Base-by-base conservation (phyloP, 2,329 filamentous ascomycete species). In the Talaromyces sp. region DNA sequence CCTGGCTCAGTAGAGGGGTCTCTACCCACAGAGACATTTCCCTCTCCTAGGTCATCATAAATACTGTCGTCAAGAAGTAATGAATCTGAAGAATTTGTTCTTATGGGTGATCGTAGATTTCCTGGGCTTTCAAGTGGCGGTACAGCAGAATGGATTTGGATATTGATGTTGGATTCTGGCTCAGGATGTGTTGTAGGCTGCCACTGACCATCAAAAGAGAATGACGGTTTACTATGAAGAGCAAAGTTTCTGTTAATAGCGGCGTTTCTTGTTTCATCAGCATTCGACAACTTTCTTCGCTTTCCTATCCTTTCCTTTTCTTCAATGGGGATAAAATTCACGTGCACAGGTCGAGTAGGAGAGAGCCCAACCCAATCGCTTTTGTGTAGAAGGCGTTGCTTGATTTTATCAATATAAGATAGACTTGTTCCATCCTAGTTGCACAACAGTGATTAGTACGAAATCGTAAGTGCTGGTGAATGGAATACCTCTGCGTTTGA, bases 321-420 rank as follows among this genome's bases (percentile, higher is more conserved):
- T 52, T 72, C 66, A 8, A 61, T 61, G 3, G 68, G 61, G 8
- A 64, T 64, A 56, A 74, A 75, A 21, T 64, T 52, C 19, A 74
- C 67, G n/a, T 69, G 65, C 8, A 76, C 60, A 9, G 75, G 74
- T 43, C 71, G 72, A 11, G 71, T 62, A 5, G 65, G 65, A 10
- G 71, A 70, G 11, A 77, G 62, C 3, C 66, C 67, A n/a, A 70
- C 74, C 75, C 75, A 77, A 59, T 78, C 75, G 6, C 66, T 56
- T 50, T 68, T 68, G 56, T 71, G 61, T 6, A 77, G 70, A 1
- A 77, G 66, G 31, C 67, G 67, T 12, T 64, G 70, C 51, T 73
- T 75, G 35, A 76, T 62, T 7, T 55, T 19, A 17, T 69, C 69
- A 54, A 75, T 43, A 21, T 58, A 62, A 38, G 46, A 61, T 21